phyloP scores from a whole-genome alignment of 306 rosid genomes.

The Vigna nakashimae region DNA sequence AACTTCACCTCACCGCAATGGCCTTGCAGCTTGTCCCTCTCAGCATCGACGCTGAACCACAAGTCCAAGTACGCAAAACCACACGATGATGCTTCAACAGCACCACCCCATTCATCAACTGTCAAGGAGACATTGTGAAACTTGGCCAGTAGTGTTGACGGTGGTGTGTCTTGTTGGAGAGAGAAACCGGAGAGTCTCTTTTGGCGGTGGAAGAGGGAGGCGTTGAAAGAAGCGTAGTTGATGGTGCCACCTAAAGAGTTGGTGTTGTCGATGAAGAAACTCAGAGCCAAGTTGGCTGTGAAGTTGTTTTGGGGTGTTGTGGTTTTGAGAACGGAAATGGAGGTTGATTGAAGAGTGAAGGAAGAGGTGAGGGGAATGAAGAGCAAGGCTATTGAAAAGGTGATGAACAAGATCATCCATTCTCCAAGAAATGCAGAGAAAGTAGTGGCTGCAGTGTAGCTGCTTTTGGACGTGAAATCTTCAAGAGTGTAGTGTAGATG shows the following conservation, averaged over 20 bases:
- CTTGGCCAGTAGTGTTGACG: conserved; percentile 8
- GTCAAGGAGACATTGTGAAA: conserved; percentile 31
- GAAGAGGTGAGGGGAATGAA: conserved; percentile 45
- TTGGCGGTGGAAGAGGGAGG: conserved; percentile 42
- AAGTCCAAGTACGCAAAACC: conserved; percentile 41
- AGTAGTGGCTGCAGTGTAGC: background rate
- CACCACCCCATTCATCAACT: conserved; percentile 37
- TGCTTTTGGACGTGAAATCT: conserved; percentile 14
- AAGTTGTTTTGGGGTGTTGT: background rate
- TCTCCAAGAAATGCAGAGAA: conserved; percentile 42
- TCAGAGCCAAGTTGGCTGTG: conserved; percentile 7
- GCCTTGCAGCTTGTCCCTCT: conserved; percentile 43
- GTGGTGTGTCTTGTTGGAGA: background rate
- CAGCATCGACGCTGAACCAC: conserved; percentile 23
- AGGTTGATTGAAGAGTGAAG: conserved; percentile 44
- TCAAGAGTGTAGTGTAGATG: background rate
- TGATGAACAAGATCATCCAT: conserved; percentile 35
- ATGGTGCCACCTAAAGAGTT: conserved; percentile 35
- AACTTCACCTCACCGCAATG: conserved; percentile 46
- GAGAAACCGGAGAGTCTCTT: conserved; percentile 30
- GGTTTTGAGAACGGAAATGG: conserved; percentile 5
- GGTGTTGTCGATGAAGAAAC: background rate
- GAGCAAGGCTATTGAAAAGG: conserved; percentile 24
- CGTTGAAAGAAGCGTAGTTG: conserved; percentile 33
- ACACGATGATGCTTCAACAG: conserved; percentile 1